Conservation (phyloP, 1,284 basidiomycete species). For the Apiotrichum mycotoxinovorans region DNA sequence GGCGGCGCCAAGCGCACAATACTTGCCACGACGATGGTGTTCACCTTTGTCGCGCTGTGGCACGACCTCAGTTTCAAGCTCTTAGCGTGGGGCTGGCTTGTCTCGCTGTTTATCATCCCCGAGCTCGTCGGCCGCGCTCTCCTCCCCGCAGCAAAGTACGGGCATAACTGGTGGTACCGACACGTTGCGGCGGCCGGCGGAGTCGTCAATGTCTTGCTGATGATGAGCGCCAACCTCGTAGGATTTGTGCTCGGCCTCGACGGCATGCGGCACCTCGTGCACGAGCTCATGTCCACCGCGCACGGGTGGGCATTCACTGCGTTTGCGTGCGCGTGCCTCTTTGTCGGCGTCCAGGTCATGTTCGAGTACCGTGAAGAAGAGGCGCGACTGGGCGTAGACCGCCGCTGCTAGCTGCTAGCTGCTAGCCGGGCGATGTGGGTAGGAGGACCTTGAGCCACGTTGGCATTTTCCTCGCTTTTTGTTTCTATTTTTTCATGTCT, state of each 20-base stretch:
- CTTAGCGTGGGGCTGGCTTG: conserved; percentile 95
- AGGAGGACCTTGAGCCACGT: too few relatives aligned
- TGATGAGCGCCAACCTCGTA: conserved; percentile 91
- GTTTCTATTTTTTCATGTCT: not conserved
- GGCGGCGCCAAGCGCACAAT: conserved; percentile 67
- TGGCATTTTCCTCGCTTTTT: not conserved
- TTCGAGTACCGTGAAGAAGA: conserved; percentile 73
- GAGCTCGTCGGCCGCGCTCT: conserved; percentile 66
- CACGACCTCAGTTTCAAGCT: conserved; percentile 87
- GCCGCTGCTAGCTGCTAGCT: conserved; percentile 32
- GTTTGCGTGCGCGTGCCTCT: conserved; percentile 64
- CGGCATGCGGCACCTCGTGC: conserved; percentile 68
- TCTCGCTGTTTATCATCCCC: conserved; percentile 84
- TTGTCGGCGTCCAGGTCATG: conserved; percentile 86
- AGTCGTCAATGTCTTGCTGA: conserved; percentile 78
- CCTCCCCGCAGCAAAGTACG: conserved; percentile 67
- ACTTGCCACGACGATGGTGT: conserved; percentile 72
- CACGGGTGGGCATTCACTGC: conserved; percentile 62
- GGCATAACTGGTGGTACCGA: conserved; percentile 70
- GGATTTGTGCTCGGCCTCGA: conserved; percentile 92
- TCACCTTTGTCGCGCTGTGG: conserved; percentile 99
- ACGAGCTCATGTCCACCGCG: conserved; percentile 61
- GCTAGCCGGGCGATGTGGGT: too few relatives aligned
- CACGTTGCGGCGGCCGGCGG: conserved; percentile 81
- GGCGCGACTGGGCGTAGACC: conserved; percentile 40